Evolutionary conservation across 768 basidiomycete genomes (phyloP), one percentile per base, ranked within the genome.

Genomic region (Tubosaeta brunneosetosa): DNA sequence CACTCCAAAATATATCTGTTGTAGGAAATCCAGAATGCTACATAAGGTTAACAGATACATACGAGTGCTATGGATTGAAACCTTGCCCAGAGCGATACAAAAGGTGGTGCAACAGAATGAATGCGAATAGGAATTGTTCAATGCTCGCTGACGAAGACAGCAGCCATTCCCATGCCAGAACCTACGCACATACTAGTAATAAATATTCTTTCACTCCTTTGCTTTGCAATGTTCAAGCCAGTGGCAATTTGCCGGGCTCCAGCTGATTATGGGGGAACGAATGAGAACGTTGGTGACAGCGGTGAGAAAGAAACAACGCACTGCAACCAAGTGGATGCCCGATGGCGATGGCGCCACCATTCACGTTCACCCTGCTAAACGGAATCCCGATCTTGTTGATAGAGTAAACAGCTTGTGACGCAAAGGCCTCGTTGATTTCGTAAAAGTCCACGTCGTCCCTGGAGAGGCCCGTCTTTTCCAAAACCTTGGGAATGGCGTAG

Each of bases 341-440:
- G 43, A 94, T 74, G 22, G 91, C 91, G 58, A 94, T 94, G 10
- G 90, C 91, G 55, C 94, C 93, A 40, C 93, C 94, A 55, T 85
- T 79, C 33, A 86, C 67, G 74, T 95, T 95, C 44, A 95, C 91
- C 70, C 91, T 94, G 61, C 82, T 79, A 55, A 75, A 79, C 3
- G 83, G 79, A 56, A 94, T 81, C 22, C 81, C 81, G 49, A 95
- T 70, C 58, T 81, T 78, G 58, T 88, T 71, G 27, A 93, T 68
- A 43, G 74, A 79, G 72, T 85, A 91, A 41, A 94, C 73, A 3
- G 90, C 91, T 67, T 89, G 87, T 29, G 80, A 83, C 27, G 92
- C 91, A 65, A 93, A 94, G 29, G 92, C 91, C 70, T 93, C 91
- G 66, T 94, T 94, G 70, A 92, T 91, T 73, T 94, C 90, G 71